These are phyloP conservation scores for Prunus padus DNA, from an alignment of 306 rosid genomes.

Conservation along the genomic window DNA sequence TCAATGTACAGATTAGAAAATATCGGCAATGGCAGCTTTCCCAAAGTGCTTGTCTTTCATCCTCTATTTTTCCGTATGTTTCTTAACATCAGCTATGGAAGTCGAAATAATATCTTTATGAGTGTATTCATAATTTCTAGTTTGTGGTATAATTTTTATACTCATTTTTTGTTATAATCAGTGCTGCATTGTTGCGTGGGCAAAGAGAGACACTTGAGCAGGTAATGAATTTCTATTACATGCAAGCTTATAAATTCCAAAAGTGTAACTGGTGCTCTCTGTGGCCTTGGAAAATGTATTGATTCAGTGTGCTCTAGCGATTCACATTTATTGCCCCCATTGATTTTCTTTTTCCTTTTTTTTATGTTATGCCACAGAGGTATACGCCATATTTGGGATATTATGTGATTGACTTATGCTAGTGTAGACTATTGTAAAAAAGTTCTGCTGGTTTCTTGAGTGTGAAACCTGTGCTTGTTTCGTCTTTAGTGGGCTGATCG, in stretches of 20 bases:
- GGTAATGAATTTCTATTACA: slow-evolving; percentile 47
- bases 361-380: background rate
- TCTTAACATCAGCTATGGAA: slow-evolving; percentile 31
- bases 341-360: background rate
- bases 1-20: slow-evolving; percentile 91
- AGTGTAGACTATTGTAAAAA: background rate
- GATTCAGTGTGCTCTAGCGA: background rate
- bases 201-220: slow-evolving; percentile 78
- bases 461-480: background rate
- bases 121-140: slow-evolving; percentile 12
- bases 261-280: background rate
- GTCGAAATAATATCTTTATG: slow-evolving; percentile 8
- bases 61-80: slow-evolving; percentile 90
- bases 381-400: background rate
- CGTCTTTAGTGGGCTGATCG: background rate
- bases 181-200: slow-evolving; percentile 83
- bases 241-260: slow-evolving; percentile 15
- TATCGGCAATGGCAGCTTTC: slow-evolving; percentile 98
- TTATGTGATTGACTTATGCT: background rate
- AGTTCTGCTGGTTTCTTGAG: background rate
- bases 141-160: slow-evolving; percentile 13
- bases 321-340: slow-evolving; percentile 1
- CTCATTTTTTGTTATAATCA: slow-evolving; percentile 32
- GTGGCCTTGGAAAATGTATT: background rate
- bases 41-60: slow-evolving; percentile 71